These are phyloP conservation scores for Exidia glandulosa DNA, from an alignment of 768 basidiomycete species.

Conservation along the genomic window DNA sequence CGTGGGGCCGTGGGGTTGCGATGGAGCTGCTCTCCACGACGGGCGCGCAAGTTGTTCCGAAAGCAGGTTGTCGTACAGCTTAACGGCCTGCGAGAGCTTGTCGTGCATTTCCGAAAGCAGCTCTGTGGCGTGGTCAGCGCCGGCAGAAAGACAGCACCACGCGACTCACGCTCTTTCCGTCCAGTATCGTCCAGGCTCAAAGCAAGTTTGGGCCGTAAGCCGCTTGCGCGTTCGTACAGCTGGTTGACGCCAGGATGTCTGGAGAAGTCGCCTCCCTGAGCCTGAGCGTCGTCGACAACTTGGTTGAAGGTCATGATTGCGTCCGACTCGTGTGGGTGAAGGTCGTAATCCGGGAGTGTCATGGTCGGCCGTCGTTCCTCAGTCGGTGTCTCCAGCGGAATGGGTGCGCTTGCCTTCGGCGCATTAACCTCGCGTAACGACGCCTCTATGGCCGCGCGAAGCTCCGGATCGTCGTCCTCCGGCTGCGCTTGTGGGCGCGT, in stretches of 20 bases:
- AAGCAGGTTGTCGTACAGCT: conserved; percentile 79
- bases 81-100: conserved; percentile 85
- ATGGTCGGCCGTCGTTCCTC: conserved; percentile 36
- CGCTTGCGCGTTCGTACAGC: conserved; percentile 72
- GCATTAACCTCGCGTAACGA: conserved; percentile 78
- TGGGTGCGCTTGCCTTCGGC: conserved; percentile 69
- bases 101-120: conserved; percentile 89
- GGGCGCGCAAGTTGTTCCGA: conserved; percentile 74
- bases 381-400: conserved; percentile 40
- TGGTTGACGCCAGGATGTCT: conserved; percentile 78
- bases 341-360: conserved; percentile 64
- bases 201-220: conserved; percentile 69
- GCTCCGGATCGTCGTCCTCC: conserved; percentile 80
- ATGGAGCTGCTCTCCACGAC: conserved; percentile 40
- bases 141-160: not conserved
- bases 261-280: conserved; percentile 66
- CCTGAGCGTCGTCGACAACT: conserved; percentile 73
- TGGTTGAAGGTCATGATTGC: conserved; percentile 85
- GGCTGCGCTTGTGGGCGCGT: conserved; percentile 27
- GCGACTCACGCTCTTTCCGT: conserved; percentile 67
- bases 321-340: conserved; percentile 72
- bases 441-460: conserved; percentile 91
- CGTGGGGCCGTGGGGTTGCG: conserved; percentile 22
- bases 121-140: conserved; percentile 33
- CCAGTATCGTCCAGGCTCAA: conserved; percentile 75